Evolutionary conservation across 805 yeast genomes (phyloP).

Genomic region (Nakazawaea populi): DNA sequence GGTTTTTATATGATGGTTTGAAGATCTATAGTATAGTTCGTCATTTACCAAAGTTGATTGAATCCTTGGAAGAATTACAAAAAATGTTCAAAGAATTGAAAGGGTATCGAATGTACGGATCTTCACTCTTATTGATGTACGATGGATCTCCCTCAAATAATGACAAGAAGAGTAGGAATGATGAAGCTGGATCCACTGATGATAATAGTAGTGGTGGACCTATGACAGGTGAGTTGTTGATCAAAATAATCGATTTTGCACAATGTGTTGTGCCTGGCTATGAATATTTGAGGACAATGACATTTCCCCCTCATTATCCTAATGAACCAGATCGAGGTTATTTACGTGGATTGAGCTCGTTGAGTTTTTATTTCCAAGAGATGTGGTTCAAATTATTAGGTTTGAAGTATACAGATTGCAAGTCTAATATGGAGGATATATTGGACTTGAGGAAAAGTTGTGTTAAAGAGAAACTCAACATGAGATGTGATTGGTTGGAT

Average conservation of each 20-base stretch:
- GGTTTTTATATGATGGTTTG: constrained; percentile 77
- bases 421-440: constrained; percentile 13
- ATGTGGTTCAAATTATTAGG: constrained; percentile 56
- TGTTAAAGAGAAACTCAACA: constrained; percentile 14
- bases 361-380: constrained; percentile 57
- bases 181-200: too few relatives aligned
- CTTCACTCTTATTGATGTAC: constrained; percentile 82
- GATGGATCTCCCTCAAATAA: constrained; percentile 34
- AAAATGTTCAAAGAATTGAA: constrained; percentile 46
- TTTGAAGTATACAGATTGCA: constrained; percentile 22
- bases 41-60: constrained; percentile 63
- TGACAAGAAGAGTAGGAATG: neutral
- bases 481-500: constrained; percentile 28
- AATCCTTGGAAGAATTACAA: constrained; percentile 53
- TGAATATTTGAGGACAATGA: constrained; percentile 32
- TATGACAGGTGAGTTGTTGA: constrained; percentile 22
- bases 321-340: constrained; percentile 74
- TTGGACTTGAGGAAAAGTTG: constrained; percentile 11
- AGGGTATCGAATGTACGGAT: constrained; percentile 88
- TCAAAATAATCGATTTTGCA: constrained; percentile 93
- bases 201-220: too few relatives aligned
- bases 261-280: constrained; percentile 75
- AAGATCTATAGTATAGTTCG: constrained; percentile 49
- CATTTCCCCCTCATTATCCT: constrained; percentile 70
- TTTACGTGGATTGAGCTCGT: constrained; percentile 71